phyloP scores from a whole-genome alignment of 2,329 filamentous ascomycete species.

The Aspergillus caelatus region DNA sequence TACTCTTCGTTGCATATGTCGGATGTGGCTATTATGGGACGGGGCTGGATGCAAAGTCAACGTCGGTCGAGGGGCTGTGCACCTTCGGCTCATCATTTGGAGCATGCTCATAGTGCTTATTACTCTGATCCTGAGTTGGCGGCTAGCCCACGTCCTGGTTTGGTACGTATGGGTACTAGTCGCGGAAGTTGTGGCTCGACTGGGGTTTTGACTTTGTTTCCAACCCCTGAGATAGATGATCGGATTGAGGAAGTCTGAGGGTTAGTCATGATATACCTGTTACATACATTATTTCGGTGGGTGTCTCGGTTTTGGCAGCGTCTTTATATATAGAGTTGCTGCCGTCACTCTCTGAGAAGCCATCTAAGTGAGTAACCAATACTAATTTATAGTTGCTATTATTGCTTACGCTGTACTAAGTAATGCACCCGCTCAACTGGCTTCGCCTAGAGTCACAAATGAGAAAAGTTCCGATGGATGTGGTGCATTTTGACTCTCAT shows the following conservation, averaged over 20 bases:
- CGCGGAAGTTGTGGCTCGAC: not conserved
- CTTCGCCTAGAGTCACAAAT: not conserved
- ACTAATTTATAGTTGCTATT: not conserved
- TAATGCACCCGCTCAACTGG: not conserved
- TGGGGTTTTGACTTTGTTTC: not conserved
- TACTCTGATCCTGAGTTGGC: not conserved
- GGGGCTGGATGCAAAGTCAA: not conserved
- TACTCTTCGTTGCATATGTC: conserved; percentile 2
- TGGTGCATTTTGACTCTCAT: not conserved
- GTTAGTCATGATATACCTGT: not conserved
- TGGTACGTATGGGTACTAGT: not conserved
- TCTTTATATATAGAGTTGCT: not conserved
- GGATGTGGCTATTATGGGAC: conserved; percentile 2
- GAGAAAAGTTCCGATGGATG: not conserved
- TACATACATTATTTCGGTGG: not conserved
- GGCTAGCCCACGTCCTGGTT: not conserved
- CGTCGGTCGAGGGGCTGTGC: not conserved
- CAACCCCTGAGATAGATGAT: not conserved
- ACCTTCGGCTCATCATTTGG: not conserved
- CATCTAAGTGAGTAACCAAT: not conserved
- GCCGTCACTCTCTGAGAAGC: not conserved
- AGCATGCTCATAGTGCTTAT: not conserved
- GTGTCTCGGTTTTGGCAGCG: not conserved
- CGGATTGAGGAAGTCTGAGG: not conserved
- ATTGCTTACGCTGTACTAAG: not conserved